Conservation (phyloP, 1,284 basidiomycete genomes). For the Coriolopsis trogii region DNA sequence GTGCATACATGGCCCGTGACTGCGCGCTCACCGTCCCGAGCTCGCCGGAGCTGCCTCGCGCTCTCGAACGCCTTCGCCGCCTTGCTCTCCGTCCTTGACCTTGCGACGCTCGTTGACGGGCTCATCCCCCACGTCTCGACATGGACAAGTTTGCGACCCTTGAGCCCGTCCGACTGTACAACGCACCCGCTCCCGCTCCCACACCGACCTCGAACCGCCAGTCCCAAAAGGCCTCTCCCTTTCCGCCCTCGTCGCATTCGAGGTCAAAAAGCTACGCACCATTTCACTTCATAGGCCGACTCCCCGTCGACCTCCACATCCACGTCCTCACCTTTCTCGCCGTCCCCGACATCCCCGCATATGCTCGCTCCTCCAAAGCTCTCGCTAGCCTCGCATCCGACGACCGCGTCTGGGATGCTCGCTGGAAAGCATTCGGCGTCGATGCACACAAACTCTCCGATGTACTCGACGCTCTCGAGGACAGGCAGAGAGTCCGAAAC, state of each 20-base stretch:
- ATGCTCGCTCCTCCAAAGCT: slow-evolving; percentile 69
- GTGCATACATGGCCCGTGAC: no score
- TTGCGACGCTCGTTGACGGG: no score
- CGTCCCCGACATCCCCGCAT: slow-evolving; percentile 77
- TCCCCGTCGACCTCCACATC: slow-evolving; percentile 79
- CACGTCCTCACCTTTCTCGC: slow-evolving; percentile 74
- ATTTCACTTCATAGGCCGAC: slow-evolving; percentile 64
- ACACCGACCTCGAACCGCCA: slow-evolving; percentile 24
- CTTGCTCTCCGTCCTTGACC: no score
- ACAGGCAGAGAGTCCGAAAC: slow-evolving; percentile 38
- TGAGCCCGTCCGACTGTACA: slow-evolving; percentile 75
- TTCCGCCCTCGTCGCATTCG: not conserved
- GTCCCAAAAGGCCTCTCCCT: slow-evolving; percentile 13
- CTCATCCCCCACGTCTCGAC: no score
- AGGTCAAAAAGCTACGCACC: slow-evolving; percentile 36
- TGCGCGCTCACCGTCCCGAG: no score
- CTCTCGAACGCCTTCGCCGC: no score
- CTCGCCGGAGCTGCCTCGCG: no score
- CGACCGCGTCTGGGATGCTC: slow-evolving; percentile 75
- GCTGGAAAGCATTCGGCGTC: slow-evolving; percentile 67
- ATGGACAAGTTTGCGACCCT: slow-evolving; percentile 84
- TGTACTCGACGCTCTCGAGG: slow-evolving; percentile 68
- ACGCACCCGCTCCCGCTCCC: slow-evolving; percentile 33
- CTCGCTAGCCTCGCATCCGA: slow-evolving; percentile 66
- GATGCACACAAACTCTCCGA: slow-evolving; percentile 46